A percentile compares a stretch with the other conserved stretches of the same genome.
Evolutionary conservation across 2,329 filamentous ascomycete species (phyloP).

Genomic region (Colletotrichum higginsianum): DNA sequence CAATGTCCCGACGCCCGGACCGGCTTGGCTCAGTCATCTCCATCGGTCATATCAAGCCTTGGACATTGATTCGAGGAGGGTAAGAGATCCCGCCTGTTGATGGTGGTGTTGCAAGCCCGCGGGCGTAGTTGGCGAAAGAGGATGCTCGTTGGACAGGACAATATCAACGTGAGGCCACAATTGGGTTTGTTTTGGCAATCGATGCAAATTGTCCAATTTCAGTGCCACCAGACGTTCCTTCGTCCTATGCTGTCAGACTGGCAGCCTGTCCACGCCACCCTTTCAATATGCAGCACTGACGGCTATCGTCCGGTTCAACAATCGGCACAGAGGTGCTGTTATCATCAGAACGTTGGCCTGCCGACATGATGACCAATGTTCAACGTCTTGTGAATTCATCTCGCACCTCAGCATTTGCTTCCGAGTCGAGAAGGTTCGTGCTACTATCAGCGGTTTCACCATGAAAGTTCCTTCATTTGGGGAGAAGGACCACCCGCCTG

Average conservation of each 20-base stretch:
- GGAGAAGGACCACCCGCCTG: slow-evolving; percentile 4
- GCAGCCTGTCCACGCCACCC: neutral
- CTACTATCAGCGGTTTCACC: slow-evolving; percentile 19
- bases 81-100: neutral
- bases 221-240: neutral
- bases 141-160: neutral
- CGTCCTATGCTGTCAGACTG: slow-evolving; percentile 13
- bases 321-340: neutral
- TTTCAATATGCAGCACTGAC: slow-evolving; percentile 19
- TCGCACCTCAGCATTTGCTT: neutral
- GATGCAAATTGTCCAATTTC: slow-evolving; percentile 3
- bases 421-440: slow-evolving; percentile 6
- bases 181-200: neutral
- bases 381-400: neutral
- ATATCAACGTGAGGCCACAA: neutral
- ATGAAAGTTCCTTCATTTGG: slow-evolving; percentile 13
- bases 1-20: neutral
- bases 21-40: neutral
- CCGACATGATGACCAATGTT: slow-evolving; percentile 19
- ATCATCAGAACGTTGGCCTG: slow-evolving; percentile 20
- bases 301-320: slow-evolving; percentile 22
- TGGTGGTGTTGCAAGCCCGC: neutral
- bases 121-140: neutral
- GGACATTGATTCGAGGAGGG: slow-evolving; percentile 16
- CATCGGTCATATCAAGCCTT: neutral